Conservation (phyloP, 2,329 filamentous ascomycete genomes). For the Xylaria sp. region DNA sequence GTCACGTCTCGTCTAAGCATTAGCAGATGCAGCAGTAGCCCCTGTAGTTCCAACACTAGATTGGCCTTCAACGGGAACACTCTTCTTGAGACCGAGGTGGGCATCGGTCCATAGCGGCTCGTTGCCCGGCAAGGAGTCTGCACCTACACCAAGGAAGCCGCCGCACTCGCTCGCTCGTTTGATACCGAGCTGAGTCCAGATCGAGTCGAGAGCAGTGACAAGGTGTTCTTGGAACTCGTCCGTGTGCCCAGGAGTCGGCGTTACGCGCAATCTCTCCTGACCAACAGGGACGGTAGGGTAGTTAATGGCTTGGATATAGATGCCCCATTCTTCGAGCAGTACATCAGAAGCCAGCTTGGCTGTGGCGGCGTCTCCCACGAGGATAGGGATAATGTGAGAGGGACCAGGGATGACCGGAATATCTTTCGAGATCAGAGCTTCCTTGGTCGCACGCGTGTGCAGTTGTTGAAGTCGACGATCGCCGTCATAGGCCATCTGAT, state of each 20-base stretch:
- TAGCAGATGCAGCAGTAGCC: slow-evolving; percentile 8
- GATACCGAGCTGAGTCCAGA: slow-evolving; percentile 88
- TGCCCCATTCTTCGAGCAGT: slow-evolving; percentile 86
- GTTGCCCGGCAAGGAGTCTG: slow-evolving; percentile 87
- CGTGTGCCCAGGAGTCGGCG: slow-evolving; percentile 91
- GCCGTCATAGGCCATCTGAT: slow-evolving; percentile 84
- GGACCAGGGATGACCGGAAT: slow-evolving; percentile 98
- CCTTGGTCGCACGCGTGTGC: slow-evolving; percentile 94
- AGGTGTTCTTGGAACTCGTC: slow-evolving; percentile 87
- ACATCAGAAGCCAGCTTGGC: slow-evolving; percentile 92
- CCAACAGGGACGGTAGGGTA: slow-evolving; percentile 97
- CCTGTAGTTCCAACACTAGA: neutral
- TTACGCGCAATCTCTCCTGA: slow-evolving; percentile 94
- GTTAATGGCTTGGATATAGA: slow-evolving; percentile 99
- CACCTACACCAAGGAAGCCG: slow-evolving; percentile 93
- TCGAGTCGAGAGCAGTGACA: slow-evolving; percentile 81
- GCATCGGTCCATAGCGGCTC: slow-evolving; percentile 79
- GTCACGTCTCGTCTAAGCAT: slow-evolving; percentile 4
- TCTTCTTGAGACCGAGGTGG: slow-evolving; percentile 55
- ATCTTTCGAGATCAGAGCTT: slow-evolving; percentile 77
- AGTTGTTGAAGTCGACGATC: slow-evolving; percentile 93
- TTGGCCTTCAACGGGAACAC: slow-evolving; percentile 1
- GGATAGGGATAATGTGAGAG: slow-evolving; percentile 91
- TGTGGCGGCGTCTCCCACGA: slow-evolving; percentile 92
- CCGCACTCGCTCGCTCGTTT: slow-evolving; percentile 95